A percentile compares a stretch with the other conserved stretches of the same genome.
Conservation (phyloP, 2,329 filamentous ascomycete species). For the Exophiala sideris region DNA sequence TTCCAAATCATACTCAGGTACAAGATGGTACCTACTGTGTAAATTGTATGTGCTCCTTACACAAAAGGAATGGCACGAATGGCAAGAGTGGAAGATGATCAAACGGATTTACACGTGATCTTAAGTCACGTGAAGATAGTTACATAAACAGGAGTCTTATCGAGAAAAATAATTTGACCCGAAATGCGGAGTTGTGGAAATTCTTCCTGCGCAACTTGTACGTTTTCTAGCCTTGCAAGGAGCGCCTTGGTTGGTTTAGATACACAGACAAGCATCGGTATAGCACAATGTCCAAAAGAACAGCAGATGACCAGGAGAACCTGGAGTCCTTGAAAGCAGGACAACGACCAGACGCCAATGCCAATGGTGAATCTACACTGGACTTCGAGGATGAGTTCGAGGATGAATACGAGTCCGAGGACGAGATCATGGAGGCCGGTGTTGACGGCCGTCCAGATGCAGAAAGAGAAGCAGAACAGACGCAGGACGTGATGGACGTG, state of each 20-base stretch:
- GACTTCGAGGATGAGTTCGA: constrained; percentile 75
- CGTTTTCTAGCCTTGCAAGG: background rate
- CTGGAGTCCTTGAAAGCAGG: constrained; percentile 60
- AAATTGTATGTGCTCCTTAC: no score
- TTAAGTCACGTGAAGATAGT: constrained; percentile 4
- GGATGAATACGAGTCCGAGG: constrained; percentile 90
- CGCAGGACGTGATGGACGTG: constrained; percentile 82
- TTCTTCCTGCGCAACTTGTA: background rate
- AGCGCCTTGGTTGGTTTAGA: no score
- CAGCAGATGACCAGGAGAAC: constrained; percentile 52
- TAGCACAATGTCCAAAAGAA: constrained; percentile 56
- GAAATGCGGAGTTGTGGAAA: constrained; percentile 9
- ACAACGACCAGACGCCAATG: constrained; percentile 53
- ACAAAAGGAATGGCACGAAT: no score
- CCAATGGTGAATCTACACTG: constrained; percentile 50
- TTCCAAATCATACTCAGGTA: no score
- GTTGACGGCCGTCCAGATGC: constrained; percentile 90
- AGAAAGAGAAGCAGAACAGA: constrained; percentile 86
- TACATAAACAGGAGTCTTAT: constrained; percentile 6
- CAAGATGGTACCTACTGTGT: no score
- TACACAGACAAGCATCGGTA: no score
- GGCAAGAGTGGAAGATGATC: no score
- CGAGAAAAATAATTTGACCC: constrained; percentile 8
- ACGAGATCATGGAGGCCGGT: constrained; percentile 91
- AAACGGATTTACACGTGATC: background rate